These are phyloP conservation scores for Phytopythium sindhum DNA, from an alignment of 352 stramenopile genomes.

Conservation along the genomic window DNA sequence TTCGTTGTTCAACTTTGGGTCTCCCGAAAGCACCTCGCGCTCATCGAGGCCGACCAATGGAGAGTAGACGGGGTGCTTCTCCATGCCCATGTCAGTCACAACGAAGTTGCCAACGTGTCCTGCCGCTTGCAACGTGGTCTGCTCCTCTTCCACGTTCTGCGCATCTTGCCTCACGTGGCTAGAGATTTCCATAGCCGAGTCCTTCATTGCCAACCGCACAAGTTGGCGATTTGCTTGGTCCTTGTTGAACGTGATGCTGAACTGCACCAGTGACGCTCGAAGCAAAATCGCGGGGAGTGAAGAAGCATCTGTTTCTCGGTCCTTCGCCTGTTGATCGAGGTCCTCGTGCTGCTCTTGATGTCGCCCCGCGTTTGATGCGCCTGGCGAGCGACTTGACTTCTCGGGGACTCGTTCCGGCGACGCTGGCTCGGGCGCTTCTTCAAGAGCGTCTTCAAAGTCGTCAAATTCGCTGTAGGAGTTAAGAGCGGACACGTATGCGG, in stretches of 20 bases:
- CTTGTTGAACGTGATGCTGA: slow-evolving; percentile 85
- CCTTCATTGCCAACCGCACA: slow-evolving; percentile 51
- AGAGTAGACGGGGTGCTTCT: slow-evolving; percentile 62
- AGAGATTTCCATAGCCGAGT: slow-evolving; percentile 47
- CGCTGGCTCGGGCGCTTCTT: slow-evolving; percentile 12
- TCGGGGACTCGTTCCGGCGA: slow-evolving; percentile 1
- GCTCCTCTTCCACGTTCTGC: slow-evolving; percentile 12
- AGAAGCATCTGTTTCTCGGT: not conserved
- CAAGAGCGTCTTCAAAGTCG: slow-evolving; percentile 9
- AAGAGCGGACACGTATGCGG: slow-evolving; percentile 50
- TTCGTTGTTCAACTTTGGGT: not conserved
- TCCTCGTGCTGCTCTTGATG: not conserved
- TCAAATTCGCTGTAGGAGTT: slow-evolving; percentile 31
- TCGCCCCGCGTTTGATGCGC: not conserved
- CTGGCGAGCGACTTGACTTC: not conserved
- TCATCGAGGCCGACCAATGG: slow-evolving; percentile 65
- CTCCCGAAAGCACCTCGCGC: slow-evolving; percentile 11
- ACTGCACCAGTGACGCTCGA: slow-evolving; percentile 62
- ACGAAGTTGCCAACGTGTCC: slow-evolving; percentile 74
- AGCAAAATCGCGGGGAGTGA: slow-evolving; percentile 23
- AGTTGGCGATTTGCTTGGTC: slow-evolving; percentile 67
- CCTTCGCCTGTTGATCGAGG: not conserved
- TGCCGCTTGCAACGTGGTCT: slow-evolving; percentile 21
- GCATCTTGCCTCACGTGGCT: slow-evolving; percentile 16
- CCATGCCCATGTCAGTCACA: slow-evolving; percentile 63